These are phyloP conservation scores for Arthroderma sp. DNA, from an alignment of 2,329 filamentous ascomycete species.

Conservation along the genomic window DNA sequence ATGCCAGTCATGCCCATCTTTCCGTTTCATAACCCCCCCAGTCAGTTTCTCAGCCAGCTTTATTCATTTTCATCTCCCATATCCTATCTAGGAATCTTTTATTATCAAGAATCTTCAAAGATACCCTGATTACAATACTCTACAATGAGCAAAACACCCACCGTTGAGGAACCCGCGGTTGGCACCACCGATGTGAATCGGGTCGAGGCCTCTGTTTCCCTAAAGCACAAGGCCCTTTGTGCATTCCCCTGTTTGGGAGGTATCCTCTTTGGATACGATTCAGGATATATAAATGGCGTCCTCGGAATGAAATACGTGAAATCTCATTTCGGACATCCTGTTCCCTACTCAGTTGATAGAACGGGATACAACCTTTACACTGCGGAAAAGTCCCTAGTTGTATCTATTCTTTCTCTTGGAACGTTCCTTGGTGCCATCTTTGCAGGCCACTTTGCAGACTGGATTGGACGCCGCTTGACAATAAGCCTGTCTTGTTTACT, in stretches of 20 bases:
- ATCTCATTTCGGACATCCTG: constrained; percentile 4
- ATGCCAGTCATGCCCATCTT: too few relatives aligned
- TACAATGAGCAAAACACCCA: too few relatives aligned
- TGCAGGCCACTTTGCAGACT: constrained; percentile 50
- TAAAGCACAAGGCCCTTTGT: constrained; percentile 56
- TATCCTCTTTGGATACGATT: constrained; percentile 32
- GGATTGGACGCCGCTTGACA: constrained; percentile 50
- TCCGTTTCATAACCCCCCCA: too few relatives aligned
- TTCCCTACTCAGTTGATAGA: constrained; percentile 6
- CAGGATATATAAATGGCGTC: constrained; percentile 29
- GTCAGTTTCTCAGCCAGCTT: too few relatives aligned
- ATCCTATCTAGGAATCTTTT: too few relatives aligned
- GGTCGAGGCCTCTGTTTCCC: constrained; percentile 55
- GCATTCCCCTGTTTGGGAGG: constrained; percentile 57
- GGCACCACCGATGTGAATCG: constrained; percentile 39
- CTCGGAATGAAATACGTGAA: constrained; percentile 27
- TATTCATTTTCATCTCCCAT: too few relatives aligned
- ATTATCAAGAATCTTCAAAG: too few relatives aligned
- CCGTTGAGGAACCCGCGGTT: constrained; percentile 2
- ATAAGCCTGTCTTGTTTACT: constrained; percentile 50
- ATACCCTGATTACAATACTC: too few relatives aligned
- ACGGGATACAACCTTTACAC: constrained; percentile 10
- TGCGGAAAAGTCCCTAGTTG: constrained; percentile 46
- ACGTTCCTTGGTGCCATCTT: constrained; percentile 62
- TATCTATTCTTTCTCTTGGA: constrained; percentile 62